Percentiles rank a stretch among this genome's conserved stretches.
phyloP scores from a whole-genome alignment of 768 basidiomycete genomes.

The Tulasnella sp. region DNA sequence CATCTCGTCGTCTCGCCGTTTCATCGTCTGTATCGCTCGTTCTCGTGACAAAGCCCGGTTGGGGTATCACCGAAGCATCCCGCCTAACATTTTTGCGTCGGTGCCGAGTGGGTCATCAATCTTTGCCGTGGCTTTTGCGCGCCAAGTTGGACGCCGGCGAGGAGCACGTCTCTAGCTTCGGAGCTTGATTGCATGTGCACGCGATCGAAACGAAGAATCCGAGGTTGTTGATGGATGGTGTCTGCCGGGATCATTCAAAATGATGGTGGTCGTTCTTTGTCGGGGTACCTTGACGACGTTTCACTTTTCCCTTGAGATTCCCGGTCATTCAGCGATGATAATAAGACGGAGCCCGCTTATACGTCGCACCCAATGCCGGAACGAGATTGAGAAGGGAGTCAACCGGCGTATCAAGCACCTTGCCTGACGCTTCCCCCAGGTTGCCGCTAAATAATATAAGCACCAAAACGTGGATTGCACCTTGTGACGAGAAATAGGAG shows the following conservation, averaged over 20 bases:
- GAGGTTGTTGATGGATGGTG: background rate
- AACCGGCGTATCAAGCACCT: no score
- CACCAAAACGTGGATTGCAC: no score
- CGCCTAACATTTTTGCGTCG: background rate
- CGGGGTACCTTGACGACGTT: background rate
- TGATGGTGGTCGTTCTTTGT: background rate
- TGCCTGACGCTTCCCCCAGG: no score
- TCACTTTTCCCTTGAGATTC: background rate
- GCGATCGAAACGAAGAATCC: background rate
- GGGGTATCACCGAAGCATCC: background rate
- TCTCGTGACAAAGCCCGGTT: background rate
- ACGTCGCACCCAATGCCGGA: no score
- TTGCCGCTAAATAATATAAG: no score
- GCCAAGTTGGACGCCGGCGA: background rate
- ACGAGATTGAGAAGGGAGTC: no score
- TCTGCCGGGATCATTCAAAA: background rate
- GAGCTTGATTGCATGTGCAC: background rate
- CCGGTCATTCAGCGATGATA: background rate
- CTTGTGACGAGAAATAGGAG: no score
- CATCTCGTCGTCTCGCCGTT: background rate
- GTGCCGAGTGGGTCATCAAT: constrained; percentile 3
- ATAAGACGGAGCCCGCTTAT: no score
- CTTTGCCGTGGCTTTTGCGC: background rate
- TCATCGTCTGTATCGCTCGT: background rate
- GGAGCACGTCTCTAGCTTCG: background rate